A percentile compares a stretch with the other conserved stretches of the same genome.
Conservation (phyloP, 371 early-diverging fungal genomes). For the Parasitella parasitica region DNA sequence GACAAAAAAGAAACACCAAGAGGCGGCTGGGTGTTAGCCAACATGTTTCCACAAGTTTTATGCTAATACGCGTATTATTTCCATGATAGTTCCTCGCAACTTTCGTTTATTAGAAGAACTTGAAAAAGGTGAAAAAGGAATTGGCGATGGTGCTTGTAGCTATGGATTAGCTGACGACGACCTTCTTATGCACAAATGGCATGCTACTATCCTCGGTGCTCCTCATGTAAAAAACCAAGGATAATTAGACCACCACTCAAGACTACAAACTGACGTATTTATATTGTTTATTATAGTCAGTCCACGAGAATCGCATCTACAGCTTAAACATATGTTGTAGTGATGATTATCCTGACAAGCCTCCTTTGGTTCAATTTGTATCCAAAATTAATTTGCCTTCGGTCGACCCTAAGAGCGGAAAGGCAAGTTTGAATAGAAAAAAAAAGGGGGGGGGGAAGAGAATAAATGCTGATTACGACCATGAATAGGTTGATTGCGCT, state of each 20-base stretch:
- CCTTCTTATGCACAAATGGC: slow-evolving; percentile 84
- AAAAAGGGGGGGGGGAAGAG: not conserved
- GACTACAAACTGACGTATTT: not conserved
- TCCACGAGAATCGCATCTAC: slow-evolving; percentile 95
- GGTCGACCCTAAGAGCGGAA: slow-evolving; percentile 81
- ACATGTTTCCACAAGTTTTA: not conserved
- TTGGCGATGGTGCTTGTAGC: slow-evolving; percentile 92
- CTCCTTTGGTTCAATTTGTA: slow-evolving; percentile 81
- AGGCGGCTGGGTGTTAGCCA: not conserved
- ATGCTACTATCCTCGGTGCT: slow-evolving; percentile 97
- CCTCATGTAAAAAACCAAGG: slow-evolving; percentile 62
- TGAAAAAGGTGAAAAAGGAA: slow-evolving; percentile 96
- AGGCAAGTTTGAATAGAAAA: slow-evolving; percentile 40
- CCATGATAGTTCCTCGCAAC: slow-evolving; percentile 84
- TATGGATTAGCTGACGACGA: slow-evolving; percentile 92
- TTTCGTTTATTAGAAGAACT: slow-evolving; percentile 96
- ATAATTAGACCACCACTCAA: not conserved
- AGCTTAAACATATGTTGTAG: slow-evolving; percentile 84
- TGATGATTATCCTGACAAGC: slow-evolving; percentile 78
- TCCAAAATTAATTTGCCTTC: slow-evolving; percentile 88
- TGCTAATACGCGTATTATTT: not conserved
- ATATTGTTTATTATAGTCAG: slow-evolving; percentile 64
- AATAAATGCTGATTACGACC: not conserved
- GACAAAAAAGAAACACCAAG: not conserved
- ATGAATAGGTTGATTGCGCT: slow-evolving; percentile 62